Evolutionary conservation across 108 stramenopile genomes (phyloP).

Genomic region (Thalassiosira profunda): DNA sequence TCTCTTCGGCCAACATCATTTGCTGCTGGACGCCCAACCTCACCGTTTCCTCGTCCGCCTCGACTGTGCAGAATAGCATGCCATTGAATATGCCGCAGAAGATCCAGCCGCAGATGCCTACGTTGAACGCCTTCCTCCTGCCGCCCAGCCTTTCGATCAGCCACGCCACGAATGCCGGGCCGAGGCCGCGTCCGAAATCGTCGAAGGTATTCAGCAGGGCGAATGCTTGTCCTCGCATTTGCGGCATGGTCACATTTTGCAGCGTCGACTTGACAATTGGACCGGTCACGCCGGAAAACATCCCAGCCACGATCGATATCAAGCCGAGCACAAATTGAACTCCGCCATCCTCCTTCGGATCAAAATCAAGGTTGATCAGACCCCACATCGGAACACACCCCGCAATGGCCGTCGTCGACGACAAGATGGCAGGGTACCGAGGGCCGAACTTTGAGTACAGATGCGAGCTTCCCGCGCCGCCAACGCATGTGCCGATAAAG

Average conservation of each 20-base stretch:
- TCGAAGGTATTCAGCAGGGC: slow-evolving; percentile 83
- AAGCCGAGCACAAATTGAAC: slow-evolving; percentile 19
- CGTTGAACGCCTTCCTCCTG: slow-evolving; percentile 70
- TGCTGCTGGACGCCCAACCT: slow-evolving; percentile 11
- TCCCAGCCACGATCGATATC: slow-evolving; percentile 55
- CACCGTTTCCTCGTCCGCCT: slow-evolving; percentile 61
- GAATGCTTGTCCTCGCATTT: slow-evolving; percentile 79
- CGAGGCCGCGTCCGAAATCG: slow-evolving; percentile 89
- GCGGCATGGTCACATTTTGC: slow-evolving; percentile 84
- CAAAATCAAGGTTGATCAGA: slow-evolving; percentile 55
- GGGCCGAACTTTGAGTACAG: slow-evolving; percentile 61
- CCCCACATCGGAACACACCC: slow-evolving; percentile 80
- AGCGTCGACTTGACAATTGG: slow-evolving; percentile 83
- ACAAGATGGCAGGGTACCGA: slow-evolving; percentile 68
- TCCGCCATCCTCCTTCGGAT: slow-evolving; percentile 7
- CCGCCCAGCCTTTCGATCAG: slow-evolving; percentile 68
- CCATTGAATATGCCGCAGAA: slow-evolving; percentile 78
- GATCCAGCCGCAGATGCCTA: slow-evolving; percentile 77
- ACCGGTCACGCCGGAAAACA: slow-evolving; percentile 69
- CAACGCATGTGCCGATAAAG: slow-evolving; percentile 73
- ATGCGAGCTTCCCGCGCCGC: slow-evolving; percentile 65
- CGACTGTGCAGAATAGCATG: slow-evolving; percentile 68
- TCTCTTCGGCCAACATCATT: neutral
- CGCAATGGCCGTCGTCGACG: slow-evolving; percentile 57
- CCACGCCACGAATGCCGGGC: slow-evolving; percentile 79